Base-by-base conservation (phyloP, 2,329 filamentous ascomycete genomes). In the Penicillium digitatum region DNA sequence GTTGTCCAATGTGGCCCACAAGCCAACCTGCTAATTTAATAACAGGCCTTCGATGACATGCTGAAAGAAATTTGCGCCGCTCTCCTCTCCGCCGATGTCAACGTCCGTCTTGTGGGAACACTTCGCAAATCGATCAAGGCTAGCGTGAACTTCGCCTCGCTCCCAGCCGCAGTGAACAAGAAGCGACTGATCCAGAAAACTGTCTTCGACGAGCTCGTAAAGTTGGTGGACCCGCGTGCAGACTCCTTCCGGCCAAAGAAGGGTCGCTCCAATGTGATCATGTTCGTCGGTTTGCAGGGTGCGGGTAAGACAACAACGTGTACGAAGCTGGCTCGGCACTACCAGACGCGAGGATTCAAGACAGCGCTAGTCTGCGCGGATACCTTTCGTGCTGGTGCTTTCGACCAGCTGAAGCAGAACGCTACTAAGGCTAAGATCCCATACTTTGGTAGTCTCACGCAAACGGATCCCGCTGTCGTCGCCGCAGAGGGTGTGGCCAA, bases 371-470 rank as follows among this genome's bases (percentile, higher is more conserved):
- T 99, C 32, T 99, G 94, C 77, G 94, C 94, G 47, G 94, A 99
- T 76, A 99, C 94, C 26, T 99, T 99, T 81, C 89, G 94, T 78
- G 94, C 94, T 32, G 94, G 94, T 80, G 94, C 94, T 39, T 99
- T 99, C 66, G 94, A 99, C 71, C 94, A 99, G 78, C 76, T 99
- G 73, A 97, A 97, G 78, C 94, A 99, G 77, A 99, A 99, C 72
- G 94, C 94, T 1, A 97, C 91, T 32, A 99, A 97, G 75, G 94
- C 94, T 48, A 97, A 97, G 79, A 97, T 99, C 49, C 94, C 94
- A 10, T 99, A 99, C 81, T 99, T 95, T 72, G 94, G 94, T 67
- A 95, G 90, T 54, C 80, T 99, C 61, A 99, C 93, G 3, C 91
- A 99, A 77, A 96, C 92, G 8, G 94, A 99, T 69, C 94, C 94